Conservation (phyloP, 2,329 filamentous ascomycete species). For the Sporothrix brunneoviolacea region DNA sequence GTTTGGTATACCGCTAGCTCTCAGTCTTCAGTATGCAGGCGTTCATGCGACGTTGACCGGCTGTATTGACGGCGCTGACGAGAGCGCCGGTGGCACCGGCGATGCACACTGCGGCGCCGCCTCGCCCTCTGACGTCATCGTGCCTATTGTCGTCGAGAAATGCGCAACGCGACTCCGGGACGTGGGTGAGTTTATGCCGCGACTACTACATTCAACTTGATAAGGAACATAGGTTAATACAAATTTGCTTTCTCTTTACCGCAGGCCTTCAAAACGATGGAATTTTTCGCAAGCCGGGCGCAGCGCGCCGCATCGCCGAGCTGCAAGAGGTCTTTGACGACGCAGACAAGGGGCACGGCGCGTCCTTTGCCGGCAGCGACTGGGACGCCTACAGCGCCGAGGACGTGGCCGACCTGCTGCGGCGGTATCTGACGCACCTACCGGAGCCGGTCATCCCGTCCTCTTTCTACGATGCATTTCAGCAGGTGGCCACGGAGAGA, state of each 20-base stretch:
- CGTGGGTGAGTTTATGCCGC: too few relatives aligned
- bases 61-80: too few relatives aligned
- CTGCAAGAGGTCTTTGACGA: slow-evolving; percentile 4
- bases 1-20: not conserved
- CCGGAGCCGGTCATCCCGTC: not conserved
- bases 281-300: not conserved
- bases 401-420: not conserved
- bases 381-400: not conserved
- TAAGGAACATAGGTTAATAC: too few relatives aligned
- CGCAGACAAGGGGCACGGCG: not conserved
- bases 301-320: slow-evolving; percentile 1
- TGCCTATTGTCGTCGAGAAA: not conserved
- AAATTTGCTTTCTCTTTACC: too few relatives aligned
- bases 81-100: too few relatives aligned
- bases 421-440: not conserved
- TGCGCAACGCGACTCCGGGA: not conserved
- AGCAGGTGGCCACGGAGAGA: not conserved
- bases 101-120: too few relatives aligned
- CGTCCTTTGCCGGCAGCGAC: not conserved
- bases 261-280: not conserved
- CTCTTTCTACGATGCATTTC: not conserved
- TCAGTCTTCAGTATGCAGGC: not conserved
- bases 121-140: slow-evolving; percentile 3
- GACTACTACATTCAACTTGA: too few relatives aligned
- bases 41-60: not conserved